Evolutionary conservation across 768 basidiomycete species (phyloP).

Genomic region (Collybiopsis confluens): DNA sequence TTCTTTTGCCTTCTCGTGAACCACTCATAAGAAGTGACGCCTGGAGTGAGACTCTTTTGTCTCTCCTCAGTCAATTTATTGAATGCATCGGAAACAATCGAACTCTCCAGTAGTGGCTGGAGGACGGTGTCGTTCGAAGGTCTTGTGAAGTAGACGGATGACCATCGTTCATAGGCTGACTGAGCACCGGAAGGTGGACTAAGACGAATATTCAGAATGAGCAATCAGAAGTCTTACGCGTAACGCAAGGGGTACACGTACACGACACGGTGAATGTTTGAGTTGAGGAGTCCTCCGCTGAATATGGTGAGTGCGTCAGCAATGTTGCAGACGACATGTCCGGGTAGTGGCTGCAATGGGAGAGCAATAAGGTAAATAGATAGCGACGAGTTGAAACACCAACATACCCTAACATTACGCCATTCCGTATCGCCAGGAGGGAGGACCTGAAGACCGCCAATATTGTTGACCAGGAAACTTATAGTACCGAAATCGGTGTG

Average conservation of each 20-base stretch:
- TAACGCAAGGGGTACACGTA: too few relatives aligned
- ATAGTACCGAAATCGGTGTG: conserved; percentile 76
- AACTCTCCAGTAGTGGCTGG: conserved; percentile 47
- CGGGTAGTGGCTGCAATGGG: conserved; percentile 49
- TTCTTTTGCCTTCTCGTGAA: conserved; percentile 39
- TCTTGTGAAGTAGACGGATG: conserved; percentile 64
- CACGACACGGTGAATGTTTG: conserved; percentile 63
- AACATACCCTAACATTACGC: conserved; percentile 62
- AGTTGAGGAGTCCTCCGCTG: conserved; percentile 60
- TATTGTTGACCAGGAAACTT: conserved; percentile 64
- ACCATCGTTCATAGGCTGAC: conserved; percentile 51
- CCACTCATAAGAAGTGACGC: conserved; percentile 39
- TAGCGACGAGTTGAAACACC: conserved; percentile 10
- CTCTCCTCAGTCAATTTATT: conserved; percentile 30
- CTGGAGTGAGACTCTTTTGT: conserved; percentile 21
- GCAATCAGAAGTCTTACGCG: too few relatives aligned
- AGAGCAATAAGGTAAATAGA: conserved; percentile 14
- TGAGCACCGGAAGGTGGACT: conserved; percentile 61
- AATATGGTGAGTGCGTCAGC: conserved; percentile 61
- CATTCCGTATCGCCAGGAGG: conserved; percentile 57
- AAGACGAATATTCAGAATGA: too few relatives aligned
- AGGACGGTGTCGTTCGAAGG: conserved; percentile 51
- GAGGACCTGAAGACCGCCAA: conserved; percentile 69
- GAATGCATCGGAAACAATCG: conserved; percentile 42
- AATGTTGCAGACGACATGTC: conserved; percentile 56